These are phyloP conservation scores for Sporothrix variecibatus DNA, from an alignment of 2,329 filamentous ascomycete species.

Conservation along the genomic window DNA sequence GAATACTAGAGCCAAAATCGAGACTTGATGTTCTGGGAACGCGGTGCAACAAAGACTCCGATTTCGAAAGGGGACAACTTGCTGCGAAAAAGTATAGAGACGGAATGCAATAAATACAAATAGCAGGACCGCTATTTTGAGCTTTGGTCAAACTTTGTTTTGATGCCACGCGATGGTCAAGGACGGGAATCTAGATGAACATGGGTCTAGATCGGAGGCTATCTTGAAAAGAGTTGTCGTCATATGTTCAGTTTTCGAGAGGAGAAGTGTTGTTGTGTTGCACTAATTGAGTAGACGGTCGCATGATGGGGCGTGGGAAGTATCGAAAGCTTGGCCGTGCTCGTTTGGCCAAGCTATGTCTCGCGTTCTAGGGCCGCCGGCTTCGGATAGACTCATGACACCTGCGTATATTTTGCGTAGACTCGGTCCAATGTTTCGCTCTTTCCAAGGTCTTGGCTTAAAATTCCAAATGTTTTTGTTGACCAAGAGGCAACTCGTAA, in stretches of 20 bases:
- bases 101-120: background rate
- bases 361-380: background rate
- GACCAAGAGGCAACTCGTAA: background rate
- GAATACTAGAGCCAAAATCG: background rate
- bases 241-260: background rate
- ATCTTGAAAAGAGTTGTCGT: background rate
- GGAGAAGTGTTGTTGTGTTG: background rate
- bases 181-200: background rate
- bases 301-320: background rate
- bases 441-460: background rate
- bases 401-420: background rate
- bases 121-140: background rate
- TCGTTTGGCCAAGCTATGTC: background rate
- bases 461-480: background rate
- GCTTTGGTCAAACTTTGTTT: background rate
- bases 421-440: background rate
- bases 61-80: background rate
- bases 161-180: background rate
- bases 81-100: background rate
- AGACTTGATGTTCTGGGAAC: conserved; percentile 4
- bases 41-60: background rate
- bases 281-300: background rate
- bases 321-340: background rate
- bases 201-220: background rate
- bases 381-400: background rate